phyloP scores from a whole-genome alignment of 192 early-diverging fungal genomes.

The Coemansia sp. region DNA sequence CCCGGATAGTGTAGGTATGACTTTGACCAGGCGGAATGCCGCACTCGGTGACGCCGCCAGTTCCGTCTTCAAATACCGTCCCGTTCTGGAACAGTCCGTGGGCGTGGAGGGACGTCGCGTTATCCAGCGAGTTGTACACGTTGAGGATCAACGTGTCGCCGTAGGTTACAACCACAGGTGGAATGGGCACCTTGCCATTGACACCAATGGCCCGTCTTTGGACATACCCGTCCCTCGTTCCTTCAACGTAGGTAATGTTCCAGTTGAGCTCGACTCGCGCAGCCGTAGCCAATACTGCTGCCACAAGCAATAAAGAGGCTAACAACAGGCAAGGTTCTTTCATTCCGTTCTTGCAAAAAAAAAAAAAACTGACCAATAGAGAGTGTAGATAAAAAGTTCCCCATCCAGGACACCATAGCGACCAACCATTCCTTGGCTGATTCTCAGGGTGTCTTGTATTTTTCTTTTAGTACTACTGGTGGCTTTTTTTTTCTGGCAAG shows the following conservation, averaged over 20 bases:
- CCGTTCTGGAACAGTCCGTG: slow-evolving; percentile 74
- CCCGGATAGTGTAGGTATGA: slow-evolving; percentile 58
- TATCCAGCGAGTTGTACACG: slow-evolving; percentile 42
- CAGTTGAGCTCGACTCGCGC: slow-evolving; percentile 35
- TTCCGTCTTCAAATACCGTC: slow-evolving; percentile 60
- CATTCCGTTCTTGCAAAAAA: no score
- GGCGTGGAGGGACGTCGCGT: slow-evolving; percentile 56
- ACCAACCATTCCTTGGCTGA: no score
- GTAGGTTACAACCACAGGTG: background rate
- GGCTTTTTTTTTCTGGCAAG: no score
- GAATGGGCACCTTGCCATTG: slow-evolving; percentile 54
- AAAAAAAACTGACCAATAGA: no score
- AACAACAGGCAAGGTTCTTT: no score
- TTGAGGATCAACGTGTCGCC: slow-evolving; percentile 23
- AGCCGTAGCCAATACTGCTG: no score
- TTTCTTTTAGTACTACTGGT: no score
- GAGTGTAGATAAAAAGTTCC: no score
- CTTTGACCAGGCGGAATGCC: slow-evolving; percentile 56
- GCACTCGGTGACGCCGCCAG: slow-evolving; percentile 61
- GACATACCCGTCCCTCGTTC: slow-evolving; percentile 55
- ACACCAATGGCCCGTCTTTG: slow-evolving; percentile 55
- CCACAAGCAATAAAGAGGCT: no score
- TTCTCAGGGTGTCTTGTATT: no score
- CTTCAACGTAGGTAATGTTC: slow-evolving; percentile 55
- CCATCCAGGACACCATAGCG: no score